Percentiles rank a stretch among this genome's conserved stretches.
Evolutionary conservation across 768 basidiomycete genomes (phyloP).

Genomic region (Mycena polygramma): DNA sequence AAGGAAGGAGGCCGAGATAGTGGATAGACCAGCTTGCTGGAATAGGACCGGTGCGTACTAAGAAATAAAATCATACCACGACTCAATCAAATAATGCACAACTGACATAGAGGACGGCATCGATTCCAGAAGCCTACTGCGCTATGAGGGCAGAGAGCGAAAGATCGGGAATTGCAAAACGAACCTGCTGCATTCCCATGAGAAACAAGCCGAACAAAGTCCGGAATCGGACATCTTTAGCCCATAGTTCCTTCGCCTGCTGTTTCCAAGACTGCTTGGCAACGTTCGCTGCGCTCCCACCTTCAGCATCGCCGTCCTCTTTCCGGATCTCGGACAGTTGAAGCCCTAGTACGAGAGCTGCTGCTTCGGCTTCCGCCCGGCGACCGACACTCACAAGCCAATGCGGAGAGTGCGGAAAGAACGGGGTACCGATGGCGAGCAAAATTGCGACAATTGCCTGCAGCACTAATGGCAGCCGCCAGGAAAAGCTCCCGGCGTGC

Average conservation of each 20-base stretch:
- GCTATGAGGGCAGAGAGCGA: constrained; percentile 17
- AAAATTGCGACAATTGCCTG: constrained; percentile 47
- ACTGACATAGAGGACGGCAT: constrained; percentile 50
- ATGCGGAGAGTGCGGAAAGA: constrained; percentile 55
- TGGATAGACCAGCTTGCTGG: constrained; percentile 62
- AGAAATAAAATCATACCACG: background rate
- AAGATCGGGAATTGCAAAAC: background rate
- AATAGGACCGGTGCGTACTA: constrained; percentile 64
- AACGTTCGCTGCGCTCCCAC: background rate
- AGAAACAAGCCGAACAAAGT: constrained; percentile 59
- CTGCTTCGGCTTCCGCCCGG: constrained; percentile 48
- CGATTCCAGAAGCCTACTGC: constrained; percentile 49
- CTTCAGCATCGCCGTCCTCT: constrained; percentile 23
- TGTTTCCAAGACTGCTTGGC: constrained; percentile 21
- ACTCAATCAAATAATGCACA: background rate
- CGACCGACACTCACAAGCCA: constrained; percentile 55
- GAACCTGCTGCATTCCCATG: constrained; percentile 59
- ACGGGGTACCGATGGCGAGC: constrained; percentile 45
- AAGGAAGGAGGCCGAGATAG: constrained; percentile 59
- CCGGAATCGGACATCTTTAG: constrained; percentile 44
- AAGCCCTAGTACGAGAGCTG: constrained; percentile 42
- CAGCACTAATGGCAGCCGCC: constrained; percentile 54
- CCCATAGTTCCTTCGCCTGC: constrained; percentile 42
- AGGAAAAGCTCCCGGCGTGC: constrained; percentile 47
- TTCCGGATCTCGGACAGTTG: constrained; percentile 46